Evolutionary conservation across 116 monocot genomes (phyloP), one percentile per base, ranked within the genome.

Genomic region (Cymodocea nodosa): DNA sequence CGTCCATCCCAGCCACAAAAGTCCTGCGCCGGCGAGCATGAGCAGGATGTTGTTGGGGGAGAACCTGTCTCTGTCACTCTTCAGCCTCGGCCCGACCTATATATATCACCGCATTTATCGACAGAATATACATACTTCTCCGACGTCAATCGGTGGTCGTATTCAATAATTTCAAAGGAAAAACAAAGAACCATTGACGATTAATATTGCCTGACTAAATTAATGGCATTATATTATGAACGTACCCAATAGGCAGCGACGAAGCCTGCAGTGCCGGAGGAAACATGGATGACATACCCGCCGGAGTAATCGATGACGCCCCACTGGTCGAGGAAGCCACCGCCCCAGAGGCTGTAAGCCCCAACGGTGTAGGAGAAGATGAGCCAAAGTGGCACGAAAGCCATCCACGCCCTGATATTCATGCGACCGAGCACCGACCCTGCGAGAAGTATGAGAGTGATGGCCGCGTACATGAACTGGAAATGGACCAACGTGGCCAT

Each of bases 301-400:
- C 89, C 94, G 40, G 84, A 82, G 66, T 84, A 94, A 70, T 94
- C 89, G 37, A 94, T 89, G 62, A 94, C 80, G 0, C 89, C 94
- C 86, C 86, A 84, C 4, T 86, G 89, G 74, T 80, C 84, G 9
- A 94, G 70, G 63, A 94, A 94, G 0, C 94, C 89, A n/a, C 89
- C 93, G 11, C 93, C 89, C 84, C 90, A 91, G 1, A 87, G 39
- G 36, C 82, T 84, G 69, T 84, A 91, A 1, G 84, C 84, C 11
- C 82, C 77, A 60, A 92, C 59, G 63, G 87, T 87, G 76, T 92
- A 92, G 36, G 84, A 87, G 72, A 92, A 84, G 51, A 87, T 84
- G 54, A 92, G 76, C 87, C 91, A 91, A 1, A 91, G 66, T 0
- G 87, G 84, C 30, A 87, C 91, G 56, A 92, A 92, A 30, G 69